phyloP scores from a whole-genome alignment of 1,139 yeast genomes.

The Kurtzmaniella quercitrusa region DNA sequence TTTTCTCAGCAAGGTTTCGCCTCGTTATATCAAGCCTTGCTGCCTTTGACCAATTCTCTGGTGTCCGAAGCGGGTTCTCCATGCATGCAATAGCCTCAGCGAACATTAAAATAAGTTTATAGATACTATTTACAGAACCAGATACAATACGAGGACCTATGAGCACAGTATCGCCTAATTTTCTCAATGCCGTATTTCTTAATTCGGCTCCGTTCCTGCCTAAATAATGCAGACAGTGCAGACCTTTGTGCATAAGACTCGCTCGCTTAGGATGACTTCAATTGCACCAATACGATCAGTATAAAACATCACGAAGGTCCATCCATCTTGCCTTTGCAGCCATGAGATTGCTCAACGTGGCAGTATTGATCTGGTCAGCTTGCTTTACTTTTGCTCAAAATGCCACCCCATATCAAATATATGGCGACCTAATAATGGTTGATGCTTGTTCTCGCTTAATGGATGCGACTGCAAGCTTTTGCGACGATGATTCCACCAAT shows the following conservation, averaged over 20 bases:
- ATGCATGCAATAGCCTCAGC: neutral
- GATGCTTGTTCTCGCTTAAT: neutral
- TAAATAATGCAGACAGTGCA: neutral
- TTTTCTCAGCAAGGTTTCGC: neutral
- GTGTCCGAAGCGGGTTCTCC: neutral
- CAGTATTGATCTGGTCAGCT: neutral
- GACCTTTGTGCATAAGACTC: neutral
- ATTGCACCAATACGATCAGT: neutral
- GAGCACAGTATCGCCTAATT: neutral
- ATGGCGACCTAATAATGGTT: neutral
- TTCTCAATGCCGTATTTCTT: neutral
- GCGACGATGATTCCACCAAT: neutral
- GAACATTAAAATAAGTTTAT: neutral
- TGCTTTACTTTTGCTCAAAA: neutral
- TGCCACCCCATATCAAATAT: neutral
- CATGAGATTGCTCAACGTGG: neutral
- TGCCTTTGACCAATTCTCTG: neutral
- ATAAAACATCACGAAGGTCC: neutral
- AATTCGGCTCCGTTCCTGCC: neutral
- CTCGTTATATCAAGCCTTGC: neutral
- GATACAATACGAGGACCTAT: neutral
- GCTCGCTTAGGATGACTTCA: neutral
- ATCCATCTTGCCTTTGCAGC: neutral
- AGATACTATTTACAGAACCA: neutral
- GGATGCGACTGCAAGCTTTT: neutral